Evolutionary conservation across 2,329 filamentous ascomycete species (phyloP).

Genomic region (Cytospora mali): DNA sequence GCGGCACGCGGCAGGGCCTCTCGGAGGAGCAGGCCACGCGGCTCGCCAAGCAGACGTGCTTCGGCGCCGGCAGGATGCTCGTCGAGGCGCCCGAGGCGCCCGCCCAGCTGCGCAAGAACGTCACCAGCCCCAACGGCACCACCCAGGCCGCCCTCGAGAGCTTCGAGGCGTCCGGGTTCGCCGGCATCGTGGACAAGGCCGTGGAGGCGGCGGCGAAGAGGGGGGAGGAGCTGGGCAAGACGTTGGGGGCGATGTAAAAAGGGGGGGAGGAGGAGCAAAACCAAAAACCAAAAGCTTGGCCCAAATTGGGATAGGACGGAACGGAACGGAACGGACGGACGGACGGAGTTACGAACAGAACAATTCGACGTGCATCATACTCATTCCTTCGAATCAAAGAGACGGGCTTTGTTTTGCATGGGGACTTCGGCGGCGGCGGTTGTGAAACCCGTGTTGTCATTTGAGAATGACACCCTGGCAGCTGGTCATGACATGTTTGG

Average conservation of each 20-base stretch:
- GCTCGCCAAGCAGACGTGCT: conserved; percentile 53
- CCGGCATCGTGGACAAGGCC: conserved; percentile 47
- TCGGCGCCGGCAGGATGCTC: conserved; percentile 55
- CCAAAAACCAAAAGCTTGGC: background rate
- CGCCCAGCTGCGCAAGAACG: conserved; percentile 51
- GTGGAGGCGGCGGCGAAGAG: conserved; percentile 49
- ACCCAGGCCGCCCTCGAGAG: conserved; percentile 52
- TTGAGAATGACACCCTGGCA: background rate
- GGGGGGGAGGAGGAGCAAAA: background rate
- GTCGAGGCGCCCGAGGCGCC: conserved; percentile 49
- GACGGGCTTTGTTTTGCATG: background rate
- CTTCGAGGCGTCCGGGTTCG: conserved; percentile 48
- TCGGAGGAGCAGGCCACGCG: conserved; percentile 52
- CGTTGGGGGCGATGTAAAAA: conserved; percentile 18
- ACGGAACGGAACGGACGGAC: no score
- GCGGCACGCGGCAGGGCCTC: conserved; percentile 48
- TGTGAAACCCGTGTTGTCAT: background rate
- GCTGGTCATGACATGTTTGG: background rate
- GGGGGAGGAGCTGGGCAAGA: conserved; percentile 45
- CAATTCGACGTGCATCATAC: background rate
- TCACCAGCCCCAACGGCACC: conserved; percentile 56
- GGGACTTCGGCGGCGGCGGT: no score
- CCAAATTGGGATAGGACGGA: no score
- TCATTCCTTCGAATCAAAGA: background rate
- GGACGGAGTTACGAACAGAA: background rate